Percentiles rank a stretch among this genome's conserved stretches.
Evolutionary conservation across 2,329 filamentous ascomycete genomes (phyloP).

Genomic region (Aspergillus sp.): DNA sequence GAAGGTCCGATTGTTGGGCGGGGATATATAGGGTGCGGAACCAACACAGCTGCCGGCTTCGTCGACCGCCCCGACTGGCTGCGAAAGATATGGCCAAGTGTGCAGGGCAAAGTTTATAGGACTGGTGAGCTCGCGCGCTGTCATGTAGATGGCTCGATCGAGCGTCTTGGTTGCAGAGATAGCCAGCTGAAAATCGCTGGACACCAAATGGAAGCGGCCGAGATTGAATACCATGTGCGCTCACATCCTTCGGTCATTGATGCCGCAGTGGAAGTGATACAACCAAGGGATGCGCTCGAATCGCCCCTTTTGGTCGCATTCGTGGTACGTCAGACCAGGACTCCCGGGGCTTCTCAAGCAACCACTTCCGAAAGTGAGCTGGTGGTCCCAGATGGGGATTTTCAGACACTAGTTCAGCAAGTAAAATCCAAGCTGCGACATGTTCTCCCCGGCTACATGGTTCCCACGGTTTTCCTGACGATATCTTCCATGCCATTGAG

Average conservation of each 20-base stretch:
- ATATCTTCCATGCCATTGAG: not conserved
- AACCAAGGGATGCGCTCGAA: not conserved
- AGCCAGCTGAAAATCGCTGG: no score
- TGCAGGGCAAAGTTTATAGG: not conserved
- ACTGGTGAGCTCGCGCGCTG: not conserved
- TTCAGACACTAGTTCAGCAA: not conserved
- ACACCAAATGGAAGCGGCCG: no score
- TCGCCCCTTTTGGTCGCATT: not conserved
- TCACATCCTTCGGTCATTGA: not conserved
- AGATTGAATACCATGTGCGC: no score
- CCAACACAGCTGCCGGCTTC: no score
- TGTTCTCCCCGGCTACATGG: not conserved
- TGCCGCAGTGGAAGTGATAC: not conserved
- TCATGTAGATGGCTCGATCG: not conserved
- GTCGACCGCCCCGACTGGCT: no score
- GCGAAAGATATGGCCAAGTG: not conserved
- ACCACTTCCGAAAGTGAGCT: not conserved
- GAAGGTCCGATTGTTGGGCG: not conserved
- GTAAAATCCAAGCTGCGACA: not conserved
- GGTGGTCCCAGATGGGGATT: not conserved
- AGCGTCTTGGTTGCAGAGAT: no score
- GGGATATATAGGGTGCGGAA: constrained; percentile 45
- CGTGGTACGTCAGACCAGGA: not conserved
- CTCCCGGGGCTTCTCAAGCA: not conserved
- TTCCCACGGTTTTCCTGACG: not conserved